phyloP scores from a whole-genome alignment of 2,329 filamentous ascomycete species.

The Venturia carpophila region DNA sequence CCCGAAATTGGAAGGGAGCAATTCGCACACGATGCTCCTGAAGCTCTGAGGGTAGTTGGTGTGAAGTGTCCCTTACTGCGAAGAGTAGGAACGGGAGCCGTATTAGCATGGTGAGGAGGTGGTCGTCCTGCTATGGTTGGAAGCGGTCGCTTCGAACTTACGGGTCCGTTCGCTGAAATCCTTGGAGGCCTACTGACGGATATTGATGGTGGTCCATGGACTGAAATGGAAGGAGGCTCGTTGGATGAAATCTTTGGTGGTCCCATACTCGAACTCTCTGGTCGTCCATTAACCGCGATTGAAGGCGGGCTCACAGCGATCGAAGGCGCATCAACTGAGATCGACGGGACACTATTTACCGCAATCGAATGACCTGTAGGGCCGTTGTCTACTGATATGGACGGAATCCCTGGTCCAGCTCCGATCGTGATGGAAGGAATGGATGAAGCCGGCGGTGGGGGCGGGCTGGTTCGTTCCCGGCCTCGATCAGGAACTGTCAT shows the following conservation, averaged over 20 bases:
- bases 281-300: slow-evolving; percentile 15
- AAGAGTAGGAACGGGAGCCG: slow-evolving; percentile 27
- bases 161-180: slow-evolving; percentile 10
- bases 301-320: slow-evolving; percentile 5
- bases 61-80: slow-evolving; percentile 26
- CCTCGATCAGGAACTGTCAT: slow-evolving; percentile 8
- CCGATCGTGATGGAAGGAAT: slow-evolving; percentile 43
- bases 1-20: slow-evolving; percentile 81
- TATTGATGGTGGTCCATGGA: neutral
- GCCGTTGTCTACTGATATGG: neutral
- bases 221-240: slow-evolving; percentile 17
- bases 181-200: neutral
- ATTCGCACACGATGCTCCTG: slow-evolving; percentile 71
- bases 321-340: slow-evolving; percentile 25
- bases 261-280: slow-evolving; percentile 11
- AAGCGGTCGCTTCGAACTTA: slow-evolving; percentile 37
- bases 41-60: slow-evolving; percentile 42
- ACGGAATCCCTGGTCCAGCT: slow-evolving; percentile 30
- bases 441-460: slow-evolving; percentile 4
- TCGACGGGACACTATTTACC: slow-evolving; percentile 23
- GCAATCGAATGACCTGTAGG: slow-evolving; percentile 23
- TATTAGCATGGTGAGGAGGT: slow-evolving; percentile 36
- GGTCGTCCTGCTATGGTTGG: slow-evolving; percentile 37
- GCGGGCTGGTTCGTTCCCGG: slow-evolving; percentile 7
- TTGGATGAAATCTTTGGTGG: slow-evolving; percentile 28